Conservation (phyloP, 108 stramenopile species). For the Cyclotella cryptica region DNA sequence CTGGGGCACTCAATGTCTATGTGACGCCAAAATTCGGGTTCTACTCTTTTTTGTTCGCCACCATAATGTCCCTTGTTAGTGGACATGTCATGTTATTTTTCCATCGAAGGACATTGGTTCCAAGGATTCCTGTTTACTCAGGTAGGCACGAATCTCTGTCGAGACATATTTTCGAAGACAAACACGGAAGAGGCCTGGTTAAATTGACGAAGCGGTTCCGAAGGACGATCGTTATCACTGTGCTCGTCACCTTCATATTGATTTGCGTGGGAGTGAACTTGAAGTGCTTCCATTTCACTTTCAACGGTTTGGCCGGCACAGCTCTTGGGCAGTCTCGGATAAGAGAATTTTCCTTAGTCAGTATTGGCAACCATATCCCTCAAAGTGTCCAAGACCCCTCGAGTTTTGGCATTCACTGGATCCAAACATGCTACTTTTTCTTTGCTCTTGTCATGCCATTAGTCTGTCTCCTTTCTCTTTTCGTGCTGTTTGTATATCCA, state of each 20-base stretch:
- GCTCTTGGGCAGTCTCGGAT: constrained; percentile 67
- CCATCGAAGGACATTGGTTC: constrained; percentile 71
- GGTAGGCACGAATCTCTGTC: constrained; percentile 50
- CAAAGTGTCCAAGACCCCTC: constrained; percentile 64
- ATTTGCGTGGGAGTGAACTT: constrained; percentile 57
- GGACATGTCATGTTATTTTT: constrained; percentile 83
- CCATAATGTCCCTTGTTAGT: constrained; percentile 77
- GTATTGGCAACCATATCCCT: constrained; percentile 76
- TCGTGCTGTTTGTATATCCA: constrained; percentile 73
- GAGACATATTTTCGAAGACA: constrained; percentile 46
- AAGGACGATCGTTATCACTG: constrained; percentile 30
- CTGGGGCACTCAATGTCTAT: constrained; percentile 67
- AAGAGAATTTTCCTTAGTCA: constrained; percentile 73
- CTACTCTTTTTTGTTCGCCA: constrained; percentile 89
- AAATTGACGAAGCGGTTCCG: constrained; percentile 45
- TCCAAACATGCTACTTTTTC: constrained; percentile 84
- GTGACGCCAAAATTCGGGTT: constrained; percentile 83
- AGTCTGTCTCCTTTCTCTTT: constrained; percentile 62
- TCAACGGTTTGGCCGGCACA: constrained; percentile 85
- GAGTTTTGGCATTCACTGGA: constrained; percentile 62
- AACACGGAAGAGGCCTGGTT: constrained; percentile 53
- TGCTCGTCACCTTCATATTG: constrained; percentile 42
- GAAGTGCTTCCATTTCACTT: constrained; percentile 83
- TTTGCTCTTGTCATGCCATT: constrained; percentile 89
- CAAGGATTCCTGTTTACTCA: constrained; percentile 45